Base-by-base conservation (phyloP, 78 protist species). In the Chrysochromulina tobinii region DNA sequence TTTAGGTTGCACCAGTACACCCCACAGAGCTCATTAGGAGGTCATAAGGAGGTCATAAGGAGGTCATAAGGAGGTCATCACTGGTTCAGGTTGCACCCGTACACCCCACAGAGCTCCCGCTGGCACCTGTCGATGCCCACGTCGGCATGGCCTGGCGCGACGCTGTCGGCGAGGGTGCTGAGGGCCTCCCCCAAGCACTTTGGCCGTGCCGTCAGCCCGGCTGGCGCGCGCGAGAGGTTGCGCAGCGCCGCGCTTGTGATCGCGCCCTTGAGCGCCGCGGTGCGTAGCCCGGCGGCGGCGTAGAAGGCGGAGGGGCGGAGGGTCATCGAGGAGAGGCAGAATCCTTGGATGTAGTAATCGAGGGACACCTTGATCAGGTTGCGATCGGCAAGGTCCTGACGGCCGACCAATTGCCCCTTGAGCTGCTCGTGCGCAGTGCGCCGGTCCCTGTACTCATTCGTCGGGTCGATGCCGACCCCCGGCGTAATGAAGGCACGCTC, bases 331-430 rank as follows among this genome's bases (percentile, higher is more conserved):
- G 83, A 12, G 51, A 75, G 58, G 23, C 83, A 75, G 83, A 75
- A 75, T 21, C 83, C 83, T n/a, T 75, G 83, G 58, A 75, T 50
- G 21, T 11, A 75, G 57, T 75, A 75, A 57, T 75, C 83, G 83
- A 75, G 83, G 25, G 83, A 75, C 20, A 75, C 83, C 72, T 66
- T 66, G 72, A 66, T 66, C 27, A 66, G 72, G 79, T 69, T 69
- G 50, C 79, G 79, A 8, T n/a, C 50, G n/a, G 38, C 20, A 8
- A 69, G 15, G 53, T 69, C 79, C 79, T 69, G 79, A 27, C 27
- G 21, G 79, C 79, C 79, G 38, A 17, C 27, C 54, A 23, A 27
- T 23, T 68, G 75, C 75, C 25, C 20, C 64, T 59, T 59, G 23
- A 59, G 64, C 7, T 7, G 7, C 64, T 7, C 64, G 23, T 59